phyloP scores from a whole-genome alignment of 495 filamentous ascomycete species.

The Penicillium argentinense region DNA sequence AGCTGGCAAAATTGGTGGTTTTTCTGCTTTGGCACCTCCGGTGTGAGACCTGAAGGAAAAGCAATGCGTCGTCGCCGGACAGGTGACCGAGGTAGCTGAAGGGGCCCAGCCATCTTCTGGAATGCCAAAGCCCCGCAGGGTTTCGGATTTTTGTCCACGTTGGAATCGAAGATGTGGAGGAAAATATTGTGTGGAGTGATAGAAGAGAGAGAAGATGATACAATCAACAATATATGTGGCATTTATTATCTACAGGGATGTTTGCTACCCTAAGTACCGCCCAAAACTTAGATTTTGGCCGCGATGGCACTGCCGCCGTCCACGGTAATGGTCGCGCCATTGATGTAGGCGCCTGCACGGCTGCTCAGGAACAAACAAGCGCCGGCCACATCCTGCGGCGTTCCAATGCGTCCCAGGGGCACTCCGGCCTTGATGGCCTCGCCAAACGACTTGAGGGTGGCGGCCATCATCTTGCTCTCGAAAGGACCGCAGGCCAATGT shows the following conservation, averaged over 20 bases:
- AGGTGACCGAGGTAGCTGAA: no score
- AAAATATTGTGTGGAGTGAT: no score
- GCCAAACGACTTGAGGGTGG: slow-evolving; percentile 59
- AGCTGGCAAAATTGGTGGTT: no score
- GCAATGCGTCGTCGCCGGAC: no score
- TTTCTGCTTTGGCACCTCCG: no score
- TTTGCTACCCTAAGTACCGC: no score
- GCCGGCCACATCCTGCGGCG: slow-evolving; percentile 71
- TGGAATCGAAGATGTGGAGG: no score
- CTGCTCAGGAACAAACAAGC: slow-evolving; percentile 73
- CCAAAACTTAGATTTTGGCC: slow-evolving; percentile 53
- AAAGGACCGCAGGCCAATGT: slow-evolving; percentile 79
- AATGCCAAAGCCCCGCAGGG: slow-evolving; percentile 9
- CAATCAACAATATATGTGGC: neutral
- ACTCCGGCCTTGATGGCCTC: slow-evolving; percentile 62
- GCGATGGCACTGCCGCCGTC: slow-evolving; percentile 64
- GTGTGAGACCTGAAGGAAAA: no score
- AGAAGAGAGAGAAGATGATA: neutral
- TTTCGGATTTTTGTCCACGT: no score
- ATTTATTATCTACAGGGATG: slow-evolving; percentile 1
- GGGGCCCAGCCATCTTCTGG: slow-evolving; percentile 12
- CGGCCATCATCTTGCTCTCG: slow-evolving; percentile 81
- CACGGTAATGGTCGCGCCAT: slow-evolving; percentile 71
- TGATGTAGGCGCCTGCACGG: slow-evolving; percentile 70
- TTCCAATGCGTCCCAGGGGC: slow-evolving; percentile 72